Percentiles rank a stretch among this genome's conserved stretches.
Evolutionary conservation across 2,329 filamentous ascomycete species (phyloP).

Genomic region (Lizonia empirigonia): DNA sequence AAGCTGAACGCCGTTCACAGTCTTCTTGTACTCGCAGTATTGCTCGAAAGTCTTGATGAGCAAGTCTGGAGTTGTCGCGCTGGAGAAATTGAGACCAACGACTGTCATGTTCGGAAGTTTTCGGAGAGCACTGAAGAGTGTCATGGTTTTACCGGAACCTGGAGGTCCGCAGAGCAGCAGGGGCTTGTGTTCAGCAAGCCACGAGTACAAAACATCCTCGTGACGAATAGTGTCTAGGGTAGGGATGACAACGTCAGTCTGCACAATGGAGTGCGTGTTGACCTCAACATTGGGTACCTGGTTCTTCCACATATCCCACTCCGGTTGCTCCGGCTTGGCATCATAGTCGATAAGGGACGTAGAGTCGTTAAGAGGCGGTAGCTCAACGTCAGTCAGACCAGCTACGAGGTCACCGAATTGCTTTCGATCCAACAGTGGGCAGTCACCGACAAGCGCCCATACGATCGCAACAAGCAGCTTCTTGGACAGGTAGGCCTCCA

Average conservation of each 20-base stretch:
- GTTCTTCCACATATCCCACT: constrained; percentile 93
- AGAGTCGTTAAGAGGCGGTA: constrained; percentile 76
- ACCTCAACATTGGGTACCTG: constrained; percentile 94
- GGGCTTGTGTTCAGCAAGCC: constrained; percentile 98
- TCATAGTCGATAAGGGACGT: constrained; percentile 96
- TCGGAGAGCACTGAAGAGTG: constrained; percentile 92
- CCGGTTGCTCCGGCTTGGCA: constrained; percentile 80
- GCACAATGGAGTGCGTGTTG: constrained; percentile 96
- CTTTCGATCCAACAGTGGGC: constrained; percentile 85
- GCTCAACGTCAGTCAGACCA: constrained; percentile 81
- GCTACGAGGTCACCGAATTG: constrained; percentile 84
- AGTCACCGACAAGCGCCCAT: constrained; percentile 96
- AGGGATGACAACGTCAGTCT: constrained; percentile 98
- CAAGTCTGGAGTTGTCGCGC: constrained; percentile 94
- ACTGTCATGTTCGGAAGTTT: constrained; percentile 99
- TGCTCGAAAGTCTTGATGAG: constrained; percentile 99
- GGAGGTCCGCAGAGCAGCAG: constrained; percentile 94
- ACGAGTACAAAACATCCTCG: constrained; percentile 98
- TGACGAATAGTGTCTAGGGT: constrained; percentile 97
- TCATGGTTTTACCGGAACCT: constrained; percentile 99
- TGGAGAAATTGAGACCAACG: constrained; percentile 98
- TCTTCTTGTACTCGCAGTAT: constrained; percentile 99
- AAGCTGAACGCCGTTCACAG: constrained; percentile 91
- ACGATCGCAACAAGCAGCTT: constrained; percentile 91
- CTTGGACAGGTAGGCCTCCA: constrained; percentile 89